Conservation (phyloP, 2,329 filamentous ascomycete genomes). For the Aspergillus neoniger region DNA sequence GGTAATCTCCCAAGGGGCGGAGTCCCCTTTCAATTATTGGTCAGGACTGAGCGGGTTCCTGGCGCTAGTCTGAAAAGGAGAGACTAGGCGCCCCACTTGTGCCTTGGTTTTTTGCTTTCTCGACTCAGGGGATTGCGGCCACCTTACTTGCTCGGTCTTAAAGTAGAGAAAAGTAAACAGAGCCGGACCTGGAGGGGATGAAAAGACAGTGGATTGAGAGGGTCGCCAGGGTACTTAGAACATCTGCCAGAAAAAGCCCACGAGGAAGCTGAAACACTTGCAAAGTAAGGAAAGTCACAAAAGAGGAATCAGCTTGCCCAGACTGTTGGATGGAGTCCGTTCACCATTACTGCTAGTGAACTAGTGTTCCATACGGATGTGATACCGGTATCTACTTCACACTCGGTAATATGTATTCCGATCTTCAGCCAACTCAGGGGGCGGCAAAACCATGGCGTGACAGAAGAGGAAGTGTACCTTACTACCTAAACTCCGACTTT, state of each 20-base stretch:
- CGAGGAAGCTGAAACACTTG: not conserved
- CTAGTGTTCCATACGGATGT: not conserved
- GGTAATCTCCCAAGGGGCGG: slow-evolving; percentile 7
- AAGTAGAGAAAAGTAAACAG: not conserved
- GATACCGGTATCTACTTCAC: not conserved
- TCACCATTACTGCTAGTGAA: not conserved
- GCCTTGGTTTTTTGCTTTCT: slow-evolving; percentile 1
- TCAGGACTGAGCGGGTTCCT: slow-evolving; percentile 26
- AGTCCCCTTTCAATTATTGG: not conserved
- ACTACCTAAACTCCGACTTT: too few species aligned
- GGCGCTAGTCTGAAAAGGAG: slow-evolving; percentile 21
- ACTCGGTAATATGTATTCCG: not conserved
- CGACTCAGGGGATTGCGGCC: slow-evolving; percentile 18
- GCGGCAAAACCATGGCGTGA: not conserved
- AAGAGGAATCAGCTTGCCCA: not conserved
- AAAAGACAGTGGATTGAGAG: not conserved
- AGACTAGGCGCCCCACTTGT: not conserved
- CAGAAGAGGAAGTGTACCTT: not conserved
- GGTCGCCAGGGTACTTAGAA: too few species aligned
- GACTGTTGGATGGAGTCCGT: not conserved
- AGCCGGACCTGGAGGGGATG: not conserved
- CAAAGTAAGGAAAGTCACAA: not conserved
- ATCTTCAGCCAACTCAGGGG: not conserved
- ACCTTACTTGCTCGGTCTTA: not conserved
- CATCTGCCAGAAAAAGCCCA: not conserved